Percentiles rank a stretch among this genome's conserved stretches.
These are phyloP conservation scores for Skeletonema tropicum DNA, from an alignment of 108 stramenopile species.

Conservation along the genomic window DNA sequence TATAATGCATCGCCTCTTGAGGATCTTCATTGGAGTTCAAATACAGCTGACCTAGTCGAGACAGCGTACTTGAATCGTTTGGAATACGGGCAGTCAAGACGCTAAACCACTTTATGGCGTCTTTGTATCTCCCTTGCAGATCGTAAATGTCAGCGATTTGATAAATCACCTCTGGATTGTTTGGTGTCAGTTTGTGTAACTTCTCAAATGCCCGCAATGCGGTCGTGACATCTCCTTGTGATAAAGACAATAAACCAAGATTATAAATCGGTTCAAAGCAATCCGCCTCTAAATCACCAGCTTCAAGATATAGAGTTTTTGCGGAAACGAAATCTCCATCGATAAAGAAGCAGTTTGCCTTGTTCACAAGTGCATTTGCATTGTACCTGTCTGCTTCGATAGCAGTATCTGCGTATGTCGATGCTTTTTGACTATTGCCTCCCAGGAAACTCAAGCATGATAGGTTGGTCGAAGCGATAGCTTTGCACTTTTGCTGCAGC, in stretches of 20 bases:
- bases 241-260: conserved; percentile 78
- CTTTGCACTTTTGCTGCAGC: conserved; percentile 83
- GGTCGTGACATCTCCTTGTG: conserved; percentile 56
- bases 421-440: conserved; percentile 70
- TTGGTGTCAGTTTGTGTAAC: conserved; percentile 82
- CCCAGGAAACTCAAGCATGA: conserved; percentile 89
- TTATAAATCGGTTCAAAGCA: conserved; percentile 90
- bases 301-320: conserved; percentile 87
- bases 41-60: conserved; percentile 81
- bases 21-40: conserved; percentile 60
- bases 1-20: conserved; percentile 67
- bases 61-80: conserved; percentile 69
- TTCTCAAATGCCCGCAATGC: conserved; percentile 89
- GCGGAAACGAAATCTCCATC: conserved; percentile 66
- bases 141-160: conserved; percentile 88
- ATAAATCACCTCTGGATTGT: conserved; percentile 83
- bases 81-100: conserved; percentile 79
- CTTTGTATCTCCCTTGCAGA: conserved; percentile 32
- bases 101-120: conserved; percentile 80
- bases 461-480: conserved; percentile 85
- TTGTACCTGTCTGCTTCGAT: conserved; percentile 82
- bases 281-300: conserved; percentile 88
- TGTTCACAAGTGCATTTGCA: conserved; percentile 92
- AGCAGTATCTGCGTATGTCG: conserved; percentile 83
- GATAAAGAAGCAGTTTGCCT: conserved; percentile 86